phyloP scores from a whole-genome alignment of 2,329 filamentous ascomycete genomes.

The Aspergillus costaricaensis region DNA sequence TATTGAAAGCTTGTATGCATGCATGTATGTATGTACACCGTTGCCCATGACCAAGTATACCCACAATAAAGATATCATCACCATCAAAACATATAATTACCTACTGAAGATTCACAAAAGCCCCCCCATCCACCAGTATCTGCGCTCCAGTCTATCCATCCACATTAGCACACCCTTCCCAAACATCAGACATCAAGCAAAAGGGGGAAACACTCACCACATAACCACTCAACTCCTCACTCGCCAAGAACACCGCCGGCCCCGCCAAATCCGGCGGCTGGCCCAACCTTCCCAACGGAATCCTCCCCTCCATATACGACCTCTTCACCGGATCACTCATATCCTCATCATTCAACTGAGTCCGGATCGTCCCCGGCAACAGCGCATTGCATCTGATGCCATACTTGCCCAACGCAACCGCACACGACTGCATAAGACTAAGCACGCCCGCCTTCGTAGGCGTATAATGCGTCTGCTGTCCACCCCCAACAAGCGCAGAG shows the following conservation, averaged over 20 bases:
- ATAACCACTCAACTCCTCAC: slow-evolving; percentile 75
- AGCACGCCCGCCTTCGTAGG: slow-evolving; percentile 83
- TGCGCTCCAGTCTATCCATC: slow-evolving; percentile 67
- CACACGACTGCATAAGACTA: slow-evolving; percentile 79
- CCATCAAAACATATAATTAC: neutral
- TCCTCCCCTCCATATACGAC: slow-evolving; percentile 76
- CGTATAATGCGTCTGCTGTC: slow-evolving; percentile 79
- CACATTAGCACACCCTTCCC: neutral
- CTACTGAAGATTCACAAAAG: slow-evolving; percentile 86
- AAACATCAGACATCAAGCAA: neutral
- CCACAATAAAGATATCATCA: neutral
- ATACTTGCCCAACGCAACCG: slow-evolving; percentile 74
- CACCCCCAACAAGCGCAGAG: slow-evolving; percentile 62
- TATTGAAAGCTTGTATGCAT: neutral
- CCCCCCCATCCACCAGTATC: slow-evolving; percentile 80
- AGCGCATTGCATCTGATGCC: slow-evolving; percentile 80
- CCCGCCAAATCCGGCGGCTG: slow-evolving; percentile 74
- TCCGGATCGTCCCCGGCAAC: slow-evolving; percentile 78
- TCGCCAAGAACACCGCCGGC: slow-evolving; percentile 81
- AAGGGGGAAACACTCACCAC: slow-evolving; percentile 51
- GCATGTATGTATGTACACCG: neutral
- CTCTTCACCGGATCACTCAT: slow-evolving; percentile 71
- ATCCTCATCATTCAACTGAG: slow-evolving; percentile 82
- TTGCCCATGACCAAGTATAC: neutral
- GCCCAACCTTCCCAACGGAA: slow-evolving; percentile 76